These are phyloP conservation scores for Aspergillus bridgeri DNA, from an alignment of 495 filamentous ascomycete species.

Conservation along the genomic window DNA sequence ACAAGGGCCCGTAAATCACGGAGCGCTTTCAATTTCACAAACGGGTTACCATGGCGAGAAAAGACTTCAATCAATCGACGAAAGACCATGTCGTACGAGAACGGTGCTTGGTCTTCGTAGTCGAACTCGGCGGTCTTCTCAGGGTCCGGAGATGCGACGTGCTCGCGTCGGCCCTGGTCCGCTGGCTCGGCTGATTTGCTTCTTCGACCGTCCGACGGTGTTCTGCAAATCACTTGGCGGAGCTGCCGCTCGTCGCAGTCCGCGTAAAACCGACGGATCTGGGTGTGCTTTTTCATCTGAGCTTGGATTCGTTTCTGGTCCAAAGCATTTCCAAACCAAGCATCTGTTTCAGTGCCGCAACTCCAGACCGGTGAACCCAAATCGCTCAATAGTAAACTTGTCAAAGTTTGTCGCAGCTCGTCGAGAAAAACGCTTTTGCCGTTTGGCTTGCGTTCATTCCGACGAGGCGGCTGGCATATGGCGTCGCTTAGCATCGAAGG, in stretches of 20 bases:
- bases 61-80: slow-evolving; percentile 78
- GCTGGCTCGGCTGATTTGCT: slow-evolving; percentile 34
- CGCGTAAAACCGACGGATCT: slow-evolving; percentile 45
- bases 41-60: slow-evolving; percentile 85
- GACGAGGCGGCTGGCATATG: slow-evolving; percentile 30
- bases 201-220: slow-evolving; percentile 23
- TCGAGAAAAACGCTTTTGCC: slow-evolving; percentile 66
- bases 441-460: slow-evolving; percentile 37
- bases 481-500: slow-evolving; percentile 46
- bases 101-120: slow-evolving; percentile 33
- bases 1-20: slow-evolving; percentile 80
- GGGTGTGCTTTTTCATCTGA: slow-evolving; percentile 61
- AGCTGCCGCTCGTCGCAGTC: slow-evolving; percentile 37
- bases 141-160: not conserved
- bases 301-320: slow-evolving; percentile 75
- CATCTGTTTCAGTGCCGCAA: slow-evolving; percentile 85
- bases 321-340: slow-evolving; percentile 75
- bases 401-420: slow-evolving; percentile 73
- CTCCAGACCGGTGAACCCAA: slow-evolving; percentile 80
- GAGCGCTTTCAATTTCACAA: slow-evolving; percentile 77
- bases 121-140: not conserved
- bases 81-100: slow-evolving; percentile 74
- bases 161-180: not conserved
- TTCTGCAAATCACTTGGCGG: slow-evolving; percentile 24
- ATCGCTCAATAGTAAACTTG: slow-evolving; percentile 84